A percentile compares a stretch with the other conserved stretches of the same genome.
Evolutionary conservation across 371 early-diverging fungal genomes (phyloP).

Genomic region (Mucor plumbeus): DNA sequence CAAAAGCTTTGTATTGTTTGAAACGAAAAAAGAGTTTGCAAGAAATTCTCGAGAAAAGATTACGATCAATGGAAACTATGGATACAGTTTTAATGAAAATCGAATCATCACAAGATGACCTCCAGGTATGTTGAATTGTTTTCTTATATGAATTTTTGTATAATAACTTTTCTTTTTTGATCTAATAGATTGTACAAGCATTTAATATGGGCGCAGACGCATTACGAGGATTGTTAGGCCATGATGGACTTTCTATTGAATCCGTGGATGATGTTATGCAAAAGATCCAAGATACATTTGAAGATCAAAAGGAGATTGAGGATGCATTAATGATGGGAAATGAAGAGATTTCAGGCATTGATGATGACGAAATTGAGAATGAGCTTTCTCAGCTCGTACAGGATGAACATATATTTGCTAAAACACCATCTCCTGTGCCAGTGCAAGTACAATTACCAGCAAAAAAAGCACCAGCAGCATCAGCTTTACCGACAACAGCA

Average conservation of each 20-base stretch:
- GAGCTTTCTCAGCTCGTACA: slow-evolving; percentile 46
- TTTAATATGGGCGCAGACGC: slow-evolving; percentile 59
- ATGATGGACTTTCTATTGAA: slow-evolving; percentile 44
- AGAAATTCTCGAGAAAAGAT: slow-evolving; percentile 47
- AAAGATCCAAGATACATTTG: slow-evolving; percentile 49
- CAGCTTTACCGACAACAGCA: background rate
- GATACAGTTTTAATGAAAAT: slow-evolving; percentile 60
- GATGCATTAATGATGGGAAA: slow-evolving; percentile 47
- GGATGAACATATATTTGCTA: slow-evolving; percentile 3
- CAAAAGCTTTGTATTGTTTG: slow-evolving; percentile 56
- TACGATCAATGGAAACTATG: slow-evolving; percentile 59
- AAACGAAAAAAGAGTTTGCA: slow-evolving; percentile 50
- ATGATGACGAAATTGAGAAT: slow-evolving; percentile 51
- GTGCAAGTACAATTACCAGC: slow-evolving; percentile 14
- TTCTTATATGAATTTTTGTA: background rate
- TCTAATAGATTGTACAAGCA: slow-evolving; percentile 53
- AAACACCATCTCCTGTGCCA: slow-evolving; percentile 6
- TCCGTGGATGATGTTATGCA: slow-evolving; percentile 55
- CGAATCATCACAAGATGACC: slow-evolving; percentile 58
- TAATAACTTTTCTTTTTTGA: background rate
- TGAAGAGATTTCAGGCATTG: slow-evolving; percentile 25
- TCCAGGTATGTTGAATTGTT: slow-evolving; percentile 41
- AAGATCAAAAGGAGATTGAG: slow-evolving; percentile 63
- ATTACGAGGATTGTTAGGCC: slow-evolving; percentile 39
- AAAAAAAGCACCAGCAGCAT: slow-evolving; percentile 12